These are phyloP conservation scores for Pelargonium exstipulatum DNA, from an alignment of 441 rosid genomes.

Conservation along the genomic window DNA sequence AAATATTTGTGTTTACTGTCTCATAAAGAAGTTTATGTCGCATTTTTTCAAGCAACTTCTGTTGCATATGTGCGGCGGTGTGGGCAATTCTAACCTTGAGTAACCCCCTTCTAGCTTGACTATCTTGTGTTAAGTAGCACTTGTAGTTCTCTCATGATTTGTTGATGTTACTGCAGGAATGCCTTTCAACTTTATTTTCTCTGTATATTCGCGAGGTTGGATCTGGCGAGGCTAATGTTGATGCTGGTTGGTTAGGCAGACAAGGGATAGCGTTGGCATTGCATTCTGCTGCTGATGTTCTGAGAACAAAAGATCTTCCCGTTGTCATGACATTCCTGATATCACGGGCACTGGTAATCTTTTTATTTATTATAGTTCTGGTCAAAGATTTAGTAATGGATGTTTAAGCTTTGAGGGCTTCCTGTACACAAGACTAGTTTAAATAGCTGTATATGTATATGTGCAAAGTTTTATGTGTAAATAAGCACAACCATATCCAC, in stretches of 20 bases:
- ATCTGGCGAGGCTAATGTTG: slow-evolving; percentile 49
- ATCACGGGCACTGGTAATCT: slow-evolving; percentile 89
- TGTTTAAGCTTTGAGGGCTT: not conserved
- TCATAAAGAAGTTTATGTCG: not conserved
- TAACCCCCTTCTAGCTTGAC: not conserved
- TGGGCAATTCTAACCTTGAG: not conserved
- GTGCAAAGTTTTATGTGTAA: too few relatives aligned
- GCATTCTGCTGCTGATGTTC: slow-evolving; percentile 86
- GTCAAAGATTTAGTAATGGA: not conserved
- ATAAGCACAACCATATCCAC: too few relatives aligned
- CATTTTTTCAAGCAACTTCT: not conserved
- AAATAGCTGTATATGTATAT: too few relatives aligned
- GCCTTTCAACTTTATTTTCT: slow-evolving; percentile 88
- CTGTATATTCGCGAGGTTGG: slow-evolving; percentile 72
- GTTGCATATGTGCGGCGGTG: not conserved
- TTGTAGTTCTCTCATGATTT: slow-evolving; percentile 25
- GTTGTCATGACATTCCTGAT: slow-evolving; percentile 94
- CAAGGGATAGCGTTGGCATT: slow-evolving; percentile 95
- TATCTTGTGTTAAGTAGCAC: not conserved
- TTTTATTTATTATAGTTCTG: slow-evolving; percentile 21
- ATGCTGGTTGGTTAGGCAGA: slow-evolving; percentile 91
- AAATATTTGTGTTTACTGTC: too few relatives aligned
- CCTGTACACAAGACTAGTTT: not conserved
- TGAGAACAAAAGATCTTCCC: slow-evolving; percentile 95
- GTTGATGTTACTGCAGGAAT: slow-evolving; percentile 50